phyloP scores from a whole-genome alignment of 768 basidiomycete genomes.

The Xerocomellus amylosporus region DNA sequence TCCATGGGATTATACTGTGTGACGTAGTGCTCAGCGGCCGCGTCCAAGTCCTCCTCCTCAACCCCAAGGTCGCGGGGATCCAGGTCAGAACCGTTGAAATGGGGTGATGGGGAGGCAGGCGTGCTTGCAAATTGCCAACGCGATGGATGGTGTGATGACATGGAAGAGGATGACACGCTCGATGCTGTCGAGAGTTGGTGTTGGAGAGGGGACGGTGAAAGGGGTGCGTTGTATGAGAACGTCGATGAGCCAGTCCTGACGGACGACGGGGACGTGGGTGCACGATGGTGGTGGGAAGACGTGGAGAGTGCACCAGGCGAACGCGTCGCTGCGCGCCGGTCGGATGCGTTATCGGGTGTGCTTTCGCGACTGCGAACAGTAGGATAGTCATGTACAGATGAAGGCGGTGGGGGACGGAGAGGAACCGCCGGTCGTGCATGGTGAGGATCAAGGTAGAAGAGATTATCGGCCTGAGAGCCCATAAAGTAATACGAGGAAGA shows the following conservation, averaged over 20 bases:
- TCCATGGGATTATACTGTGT: slow-evolving; percentile 71
- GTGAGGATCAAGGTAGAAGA: slow-evolving; percentile 82
- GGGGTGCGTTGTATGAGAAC: slow-evolving; percentile 56
- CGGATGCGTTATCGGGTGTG: slow-evolving; percentile 33
- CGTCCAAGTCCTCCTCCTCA: slow-evolving; percentile 37
- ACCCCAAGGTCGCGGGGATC: slow-evolving; percentile 38
- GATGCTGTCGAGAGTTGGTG: slow-evolving; percentile 54
- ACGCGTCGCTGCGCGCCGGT: slow-evolving; percentile 24
- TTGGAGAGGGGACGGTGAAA: slow-evolving; percentile 64
- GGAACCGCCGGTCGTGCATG: slow-evolving; percentile 76
- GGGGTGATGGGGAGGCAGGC: slow-evolving; percentile 19
- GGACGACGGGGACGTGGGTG: slow-evolving; percentile 52
- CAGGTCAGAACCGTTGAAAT: slow-evolving; percentile 30
- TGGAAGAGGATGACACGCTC: slow-evolving; percentile 28
- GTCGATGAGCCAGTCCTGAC: slow-evolving; percentile 46
- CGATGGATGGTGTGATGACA: slow-evolving; percentile 32
- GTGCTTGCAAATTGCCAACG: slow-evolving; percentile 30
- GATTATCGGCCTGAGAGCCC: slow-evolving; percentile 82
- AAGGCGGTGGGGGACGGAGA: slow-evolving; percentile 49
- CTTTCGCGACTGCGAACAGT: slow-evolving; percentile 25
- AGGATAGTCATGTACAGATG: slow-evolving; percentile 22
- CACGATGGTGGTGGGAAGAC: slow-evolving; percentile 32
- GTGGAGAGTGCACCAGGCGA: slow-evolving; percentile 23
- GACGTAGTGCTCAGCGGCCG: slow-evolving; percentile 60
- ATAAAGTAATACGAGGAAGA: slow-evolving; percentile 99